Percentiles rank a stretch among this genome's conserved stretches.
phyloP scores from a whole-genome alignment of 306 rosid genomes.

The Elaeagnus macrophylla region DNA sequence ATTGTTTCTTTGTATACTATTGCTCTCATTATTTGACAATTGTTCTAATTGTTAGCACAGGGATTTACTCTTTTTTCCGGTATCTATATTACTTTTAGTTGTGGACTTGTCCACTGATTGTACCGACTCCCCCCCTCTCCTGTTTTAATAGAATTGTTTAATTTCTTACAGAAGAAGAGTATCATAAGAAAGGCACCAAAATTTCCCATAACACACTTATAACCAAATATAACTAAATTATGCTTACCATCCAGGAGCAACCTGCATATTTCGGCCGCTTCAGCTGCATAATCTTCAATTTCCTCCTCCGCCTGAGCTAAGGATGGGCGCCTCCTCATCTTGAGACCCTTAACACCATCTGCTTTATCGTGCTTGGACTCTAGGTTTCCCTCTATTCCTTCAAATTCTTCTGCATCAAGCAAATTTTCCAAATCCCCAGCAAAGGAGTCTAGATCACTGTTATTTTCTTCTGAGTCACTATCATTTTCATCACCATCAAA shows the following conservation, averaged over 20 bases:
- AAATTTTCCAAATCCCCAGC: slow-evolving; percentile 97
- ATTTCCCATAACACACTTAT: too few species aligned
- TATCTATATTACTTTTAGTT: too few species aligned
- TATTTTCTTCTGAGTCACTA: slow-evolving; percentile 88
- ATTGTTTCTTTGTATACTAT: too few species aligned
- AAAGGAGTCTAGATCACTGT: slow-evolving; percentile 93
- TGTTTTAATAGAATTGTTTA: too few species aligned
- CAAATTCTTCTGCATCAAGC: slow-evolving; percentile 95
- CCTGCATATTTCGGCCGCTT: slow-evolving; percentile 81
- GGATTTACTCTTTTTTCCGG: too few species aligned
- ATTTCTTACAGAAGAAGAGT: too few species aligned
- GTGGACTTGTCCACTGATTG: too few species aligned
- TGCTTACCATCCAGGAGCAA: slow-evolving; percentile 86
- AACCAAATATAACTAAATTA: slow-evolving; percentile 4
- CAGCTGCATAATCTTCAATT: slow-evolving; percentile 84
- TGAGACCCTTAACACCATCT: slow-evolving; percentile 81
- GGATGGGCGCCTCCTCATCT: slow-evolving; percentile 82
- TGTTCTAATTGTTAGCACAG: too few species aligned
- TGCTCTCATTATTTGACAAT: too few species aligned
- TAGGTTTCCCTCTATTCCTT: slow-evolving; percentile 59
- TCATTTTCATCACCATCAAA: slow-evolving; percentile 74
- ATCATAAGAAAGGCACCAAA: too few species aligned
- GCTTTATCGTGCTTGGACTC: slow-evolving; percentile 65
- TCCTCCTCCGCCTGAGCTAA: slow-evolving; percentile 88
- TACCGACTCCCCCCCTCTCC: too few species aligned